Evolutionary conservation across 208 protist species (phyloP).

Genomic region (Wallacemonas sp.): DNA sequence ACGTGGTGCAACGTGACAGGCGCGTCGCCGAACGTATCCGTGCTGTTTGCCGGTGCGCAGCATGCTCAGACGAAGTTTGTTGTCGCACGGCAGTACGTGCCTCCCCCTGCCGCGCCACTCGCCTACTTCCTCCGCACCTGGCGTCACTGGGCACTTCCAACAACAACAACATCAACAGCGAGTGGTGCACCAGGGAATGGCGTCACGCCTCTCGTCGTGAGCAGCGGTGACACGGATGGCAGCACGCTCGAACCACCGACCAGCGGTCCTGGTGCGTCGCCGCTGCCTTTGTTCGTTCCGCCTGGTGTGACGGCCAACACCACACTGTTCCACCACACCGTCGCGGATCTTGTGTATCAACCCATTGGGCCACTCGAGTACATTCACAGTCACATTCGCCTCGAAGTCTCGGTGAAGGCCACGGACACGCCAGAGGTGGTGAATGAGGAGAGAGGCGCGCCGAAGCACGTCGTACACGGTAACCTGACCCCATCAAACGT

Average conservation of each 20-base stretch:
- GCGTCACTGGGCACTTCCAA: neutral
- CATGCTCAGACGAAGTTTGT: conserved; percentile 25
- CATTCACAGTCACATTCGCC: too few species aligned
- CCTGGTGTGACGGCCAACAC: neutral
- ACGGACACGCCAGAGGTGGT: too few species aligned
- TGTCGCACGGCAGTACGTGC: conserved; percentile 27
- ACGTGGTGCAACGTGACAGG: neutral
- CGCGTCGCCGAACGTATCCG: neutral
- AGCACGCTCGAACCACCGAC: neutral
- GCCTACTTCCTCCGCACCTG: neutral
- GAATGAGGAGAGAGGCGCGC: neutral
- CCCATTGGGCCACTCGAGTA: conserved; percentile 16
- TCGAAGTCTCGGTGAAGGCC: too few species aligned
- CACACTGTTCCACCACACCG: neutral
- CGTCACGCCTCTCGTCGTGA: too few species aligned
- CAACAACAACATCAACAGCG: neutral
- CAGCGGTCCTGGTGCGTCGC: neutral
- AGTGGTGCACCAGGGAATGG: neutral
- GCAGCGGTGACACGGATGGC: neutral
- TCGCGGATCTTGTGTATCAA: conserved; percentile 22
- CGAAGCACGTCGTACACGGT: conserved; percentile 42
- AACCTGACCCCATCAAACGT: conserved; percentile 61
- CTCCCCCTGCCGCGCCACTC: neutral
- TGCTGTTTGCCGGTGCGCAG: neutral
- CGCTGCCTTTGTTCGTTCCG: neutral